Conservation (phyloP, 2,329 filamentous ascomycete species). For the Aspergillus sp. region DNA sequence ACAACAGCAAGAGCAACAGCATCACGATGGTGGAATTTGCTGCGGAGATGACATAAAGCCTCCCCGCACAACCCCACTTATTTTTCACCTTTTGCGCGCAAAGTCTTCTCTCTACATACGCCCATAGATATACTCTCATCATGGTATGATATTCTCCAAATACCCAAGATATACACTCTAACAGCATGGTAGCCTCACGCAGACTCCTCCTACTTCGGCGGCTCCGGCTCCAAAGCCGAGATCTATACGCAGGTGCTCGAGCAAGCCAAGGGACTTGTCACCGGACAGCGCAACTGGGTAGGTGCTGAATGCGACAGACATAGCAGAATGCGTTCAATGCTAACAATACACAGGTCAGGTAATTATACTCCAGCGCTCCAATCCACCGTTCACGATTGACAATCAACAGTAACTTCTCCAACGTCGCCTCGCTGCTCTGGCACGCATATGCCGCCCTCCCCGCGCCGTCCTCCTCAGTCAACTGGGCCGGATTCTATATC, state of each 20-base stretch:
- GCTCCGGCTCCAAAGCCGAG: slow-evolving; percentile 37
- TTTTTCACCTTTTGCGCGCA: slow-evolving; percentile 1
- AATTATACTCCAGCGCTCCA: slow-evolving; percentile 4
- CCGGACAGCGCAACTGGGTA: slow-evolving; percentile 48
- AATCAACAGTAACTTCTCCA: slow-evolving; percentile 42
- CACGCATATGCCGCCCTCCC: slow-evolving; percentile 46
- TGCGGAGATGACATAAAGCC: background rate
- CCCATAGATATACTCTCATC: background rate
- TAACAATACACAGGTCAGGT: slow-evolving; percentile 29
- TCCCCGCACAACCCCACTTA: slow-evolving; percentile 9
- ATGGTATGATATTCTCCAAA: slow-evolving; percentile 3
- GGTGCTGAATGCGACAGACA: slow-evolving; percentile 3
- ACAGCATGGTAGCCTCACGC: slow-evolving; percentile 42
- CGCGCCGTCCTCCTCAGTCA: slow-evolving; percentile 41
- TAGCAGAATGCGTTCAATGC: background rate
- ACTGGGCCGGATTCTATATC: slow-evolving; percentile 51
- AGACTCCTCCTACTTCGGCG: slow-evolving; percentile 44
- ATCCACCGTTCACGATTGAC: background rate
- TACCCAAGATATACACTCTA: too few relatives aligned
- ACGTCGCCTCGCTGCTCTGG: slow-evolving; percentile 49
- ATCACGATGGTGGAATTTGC: too few relatives aligned
- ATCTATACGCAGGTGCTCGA: slow-evolving; percentile 42
- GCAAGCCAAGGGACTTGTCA: slow-evolving; percentile 37
- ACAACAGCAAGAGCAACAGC: too few relatives aligned
- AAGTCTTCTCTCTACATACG: background rate